Evolutionary conservation across 371 early-diverging fungal species (phyloP).

Genomic region (Syncephalis plumigaleata): DNA sequence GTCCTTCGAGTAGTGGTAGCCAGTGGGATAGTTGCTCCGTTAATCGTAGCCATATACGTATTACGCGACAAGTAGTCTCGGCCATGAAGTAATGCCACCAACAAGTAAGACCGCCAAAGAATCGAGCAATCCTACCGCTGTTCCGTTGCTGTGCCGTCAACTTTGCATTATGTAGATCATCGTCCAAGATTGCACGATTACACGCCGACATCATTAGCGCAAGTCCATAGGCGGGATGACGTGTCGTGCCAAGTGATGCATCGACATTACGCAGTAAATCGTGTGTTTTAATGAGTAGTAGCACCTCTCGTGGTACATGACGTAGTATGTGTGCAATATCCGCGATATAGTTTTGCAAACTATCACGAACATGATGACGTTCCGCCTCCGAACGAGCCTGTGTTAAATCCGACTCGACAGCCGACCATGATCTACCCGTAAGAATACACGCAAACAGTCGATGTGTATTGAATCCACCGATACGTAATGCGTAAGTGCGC

Average conservation of each 20-base stretch:
- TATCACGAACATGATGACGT: conserved; percentile 12
- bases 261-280: conserved; percentile 36
- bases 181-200: too few species aligned
- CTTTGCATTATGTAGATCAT: too few species aligned
- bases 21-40: too few species aligned
- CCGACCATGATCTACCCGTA: conserved; percentile 72
- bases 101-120: too few species aligned
- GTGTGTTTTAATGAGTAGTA: conserved; percentile 77
- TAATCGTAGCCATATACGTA: too few species aligned
- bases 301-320: conserved; percentile 55
- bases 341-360: conserved; percentile 26
- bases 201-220: too few species aligned
- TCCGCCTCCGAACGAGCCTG: conserved; percentile 29
- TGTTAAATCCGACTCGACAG: conserved; percentile 19
- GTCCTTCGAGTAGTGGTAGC: too few species aligned
- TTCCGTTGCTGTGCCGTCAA: too few species aligned
- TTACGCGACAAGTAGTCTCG: too few species aligned
- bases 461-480: conserved; percentile 61
- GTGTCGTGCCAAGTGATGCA: neutral
- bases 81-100: too few species aligned
- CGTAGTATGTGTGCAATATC: conserved; percentile 64
- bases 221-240: too few species aligned
- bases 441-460: conserved; percentile 68
- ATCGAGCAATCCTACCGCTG: too few species aligned
- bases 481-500: conserved; percentile 24